These are phyloP conservation scores for Camellia lanceoleosa DNA, from an alignment of 148 eudicot species.

Conservation along the genomic window DNA sequence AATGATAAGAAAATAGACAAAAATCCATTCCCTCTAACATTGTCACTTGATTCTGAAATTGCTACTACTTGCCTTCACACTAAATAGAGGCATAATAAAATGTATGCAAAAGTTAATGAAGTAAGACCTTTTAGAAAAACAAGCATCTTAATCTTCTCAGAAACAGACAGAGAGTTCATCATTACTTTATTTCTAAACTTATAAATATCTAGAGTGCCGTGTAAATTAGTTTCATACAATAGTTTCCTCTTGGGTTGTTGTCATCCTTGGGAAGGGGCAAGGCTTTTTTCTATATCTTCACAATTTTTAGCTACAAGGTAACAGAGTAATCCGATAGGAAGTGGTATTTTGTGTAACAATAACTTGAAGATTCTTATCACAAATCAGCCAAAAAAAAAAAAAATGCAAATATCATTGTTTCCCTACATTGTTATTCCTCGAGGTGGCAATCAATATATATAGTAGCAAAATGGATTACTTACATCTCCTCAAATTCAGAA, in stretches of 20 bases:
- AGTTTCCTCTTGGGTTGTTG: neutral
- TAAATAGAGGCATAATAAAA: too few species aligned
- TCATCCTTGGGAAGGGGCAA: neutral
- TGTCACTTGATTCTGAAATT: neutral
- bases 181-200: neutral
- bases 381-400: too few species aligned
- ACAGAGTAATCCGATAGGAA: neutral
- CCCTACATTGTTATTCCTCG: too few species aligned
- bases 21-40: neutral
- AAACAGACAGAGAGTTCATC: neutral
- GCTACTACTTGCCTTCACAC: neutral
- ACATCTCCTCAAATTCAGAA: slow-evolving; percentile 99
- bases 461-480: slow-evolving; percentile 30
- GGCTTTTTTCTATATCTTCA: neutral
- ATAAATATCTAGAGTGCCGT: neutral
- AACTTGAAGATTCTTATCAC: too few species aligned
- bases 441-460: too few species aligned
- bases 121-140: neutral
- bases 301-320: neutral
- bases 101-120: neutral
- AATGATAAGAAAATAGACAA: too few species aligned
- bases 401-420: too few species aligned
- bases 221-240: neutral
- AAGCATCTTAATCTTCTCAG: neutral
- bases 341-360: too few species aligned